Percentiles rank a stretch among this genome's conserved stretches.
Conservation (phyloP, 2,329 filamentous ascomycete species). For the Scedosporium dehoogii region DNA sequence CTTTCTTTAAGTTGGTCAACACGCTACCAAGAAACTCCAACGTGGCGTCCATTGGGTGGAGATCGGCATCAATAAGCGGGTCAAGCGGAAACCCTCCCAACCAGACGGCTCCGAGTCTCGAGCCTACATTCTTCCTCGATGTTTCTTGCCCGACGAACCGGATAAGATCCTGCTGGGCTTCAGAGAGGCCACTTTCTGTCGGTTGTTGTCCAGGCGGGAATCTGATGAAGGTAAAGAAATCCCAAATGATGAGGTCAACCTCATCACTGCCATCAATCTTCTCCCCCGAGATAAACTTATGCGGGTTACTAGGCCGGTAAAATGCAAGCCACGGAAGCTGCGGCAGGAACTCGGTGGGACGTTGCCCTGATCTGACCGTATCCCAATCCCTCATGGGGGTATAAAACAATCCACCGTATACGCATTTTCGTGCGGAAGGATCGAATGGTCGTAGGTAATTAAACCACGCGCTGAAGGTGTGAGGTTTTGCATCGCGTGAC, state of each 20-base stretch:
- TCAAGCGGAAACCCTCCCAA: slow-evolving; percentile 25
- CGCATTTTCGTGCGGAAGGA: neutral
- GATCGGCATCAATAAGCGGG: neutral
- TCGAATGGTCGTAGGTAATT: slow-evolving; percentile 5
- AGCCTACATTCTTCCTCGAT: slow-evolving; percentile 18
- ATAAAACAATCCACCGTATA: slow-evolving; percentile 35
- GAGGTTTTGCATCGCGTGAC: neutral
- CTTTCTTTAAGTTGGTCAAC: neutral
- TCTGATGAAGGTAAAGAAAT: slow-evolving; percentile 22
- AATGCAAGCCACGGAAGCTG: slow-evolving; percentile 43
- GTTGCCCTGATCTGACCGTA: slow-evolving; percentile 10
- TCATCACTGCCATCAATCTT: slow-evolving; percentile 14
- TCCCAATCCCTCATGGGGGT: slow-evolving; percentile 31
- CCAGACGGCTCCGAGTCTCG: slow-evolving; percentile 34
- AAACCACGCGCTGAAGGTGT: slow-evolving; percentile 21
- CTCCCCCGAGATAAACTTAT: slow-evolving; percentile 11
- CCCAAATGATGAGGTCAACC: slow-evolving; percentile 47
- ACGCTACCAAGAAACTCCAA: slow-evolving; percentile 25
- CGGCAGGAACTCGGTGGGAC: slow-evolving; percentile 8
- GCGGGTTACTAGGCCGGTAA: slow-evolving; percentile 32
- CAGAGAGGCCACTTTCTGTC: slow-evolving; percentile 26
- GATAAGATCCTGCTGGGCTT: slow-evolving; percentile 36
- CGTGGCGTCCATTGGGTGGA: slow-evolving; percentile 31
- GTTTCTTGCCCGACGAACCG: slow-evolving; percentile 22
- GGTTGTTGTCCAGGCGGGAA: slow-evolving; percentile 12